Base-by-base conservation (phyloP, 306 rosid genomes). In the Fragaria nilgerrensis region DNA sequence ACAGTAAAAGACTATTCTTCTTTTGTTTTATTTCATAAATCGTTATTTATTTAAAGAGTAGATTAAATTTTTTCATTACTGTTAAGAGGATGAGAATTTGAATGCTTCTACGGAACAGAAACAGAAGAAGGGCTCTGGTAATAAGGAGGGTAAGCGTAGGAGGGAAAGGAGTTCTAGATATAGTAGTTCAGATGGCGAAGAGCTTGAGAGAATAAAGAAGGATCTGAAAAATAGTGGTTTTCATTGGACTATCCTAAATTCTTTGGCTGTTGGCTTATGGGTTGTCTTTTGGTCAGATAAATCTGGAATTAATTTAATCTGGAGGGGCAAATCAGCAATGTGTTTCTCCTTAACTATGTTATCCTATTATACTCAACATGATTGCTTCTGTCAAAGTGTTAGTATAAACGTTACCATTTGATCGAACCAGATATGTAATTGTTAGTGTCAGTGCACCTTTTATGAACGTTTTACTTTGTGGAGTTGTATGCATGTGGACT, bases 221-320 rank as follows among this genome's bases (percentile, higher is more conserved):
- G 85, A 10, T 87, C 93, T 68, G 82, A 82, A 65, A 94, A 83
- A 81, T 89, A 88, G 73, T 85, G 96, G 96, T 90, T 92, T 75
- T 90, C 89, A 0, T 89, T 95, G 0, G 92, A 89, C 27, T 25
- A 25, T 25, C 27, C 27, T 9, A 93, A 89, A 61, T 29, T 74
- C 73, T 89, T 25, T 25, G 27, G 27, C 27, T 25, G 27, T 25
- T 25, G 27, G 27, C 27, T 25, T 25, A 25, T 25, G 27, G 27
- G 27, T 25, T 25, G 27, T 25, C 27, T 25, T 25, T 25, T 25
- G 27, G 27, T 25, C 27, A 25, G 27, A 25, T 25, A 25, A 25
- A 25, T 25, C 27, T 25, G 27, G 27, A 25, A 25, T 25, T 25
- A 25, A 25, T 25, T 25, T 25, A 25, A 25, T 25, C 27, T 25